A percentile compares a stretch with the other conserved stretches of the same genome.
These are phyloP conservation scores for Ceratocystis eucalypticola DNA, from an alignment of 2,329 filamentous ascomycete species.

Conservation along the genomic window DNA sequence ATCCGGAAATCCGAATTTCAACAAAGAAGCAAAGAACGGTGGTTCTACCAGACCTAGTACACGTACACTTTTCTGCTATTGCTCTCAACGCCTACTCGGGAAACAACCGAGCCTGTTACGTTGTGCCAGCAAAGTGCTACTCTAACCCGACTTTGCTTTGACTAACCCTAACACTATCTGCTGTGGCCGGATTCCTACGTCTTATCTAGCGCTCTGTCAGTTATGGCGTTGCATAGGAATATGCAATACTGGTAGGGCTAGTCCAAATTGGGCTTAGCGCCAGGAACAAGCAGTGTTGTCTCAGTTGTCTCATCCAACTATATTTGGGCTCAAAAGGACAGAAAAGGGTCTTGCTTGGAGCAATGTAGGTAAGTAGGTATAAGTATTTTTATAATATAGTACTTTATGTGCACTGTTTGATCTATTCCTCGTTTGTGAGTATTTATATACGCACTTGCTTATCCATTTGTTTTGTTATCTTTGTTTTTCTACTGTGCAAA, in stretches of 20 bases:
- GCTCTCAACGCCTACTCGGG: not conserved
- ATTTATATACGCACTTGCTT: not conserved
- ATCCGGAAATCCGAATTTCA: not conserved
- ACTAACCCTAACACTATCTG: not conserved
- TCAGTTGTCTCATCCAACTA: not conserved
- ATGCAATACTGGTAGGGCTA: not conserved
- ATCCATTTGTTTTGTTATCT: not conserved
- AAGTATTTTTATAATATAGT: not conserved
- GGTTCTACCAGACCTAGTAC: not conserved
- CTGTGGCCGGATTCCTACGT: too few relatives aligned
- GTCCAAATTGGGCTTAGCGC: conserved; percentile 14
- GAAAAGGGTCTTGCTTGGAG: not conserved
- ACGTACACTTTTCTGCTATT: not conserved
- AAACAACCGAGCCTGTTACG: not conserved
- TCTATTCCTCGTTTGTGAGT: not conserved
- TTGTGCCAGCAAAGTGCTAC: not conserved
- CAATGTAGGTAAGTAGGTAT: not conserved
- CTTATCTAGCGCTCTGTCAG: not conserved
- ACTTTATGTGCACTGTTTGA: not conserved
- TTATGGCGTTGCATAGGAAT: not conserved
- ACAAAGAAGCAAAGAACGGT: not conserved
- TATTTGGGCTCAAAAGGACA: not conserved
- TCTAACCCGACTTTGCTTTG: not conserved
- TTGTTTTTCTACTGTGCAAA: not conserved
- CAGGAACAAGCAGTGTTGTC: conserved; percentile 17